Conservation (phyloP, 371 early-diverging fungal species). For the Mucor saturninus region DNA sequence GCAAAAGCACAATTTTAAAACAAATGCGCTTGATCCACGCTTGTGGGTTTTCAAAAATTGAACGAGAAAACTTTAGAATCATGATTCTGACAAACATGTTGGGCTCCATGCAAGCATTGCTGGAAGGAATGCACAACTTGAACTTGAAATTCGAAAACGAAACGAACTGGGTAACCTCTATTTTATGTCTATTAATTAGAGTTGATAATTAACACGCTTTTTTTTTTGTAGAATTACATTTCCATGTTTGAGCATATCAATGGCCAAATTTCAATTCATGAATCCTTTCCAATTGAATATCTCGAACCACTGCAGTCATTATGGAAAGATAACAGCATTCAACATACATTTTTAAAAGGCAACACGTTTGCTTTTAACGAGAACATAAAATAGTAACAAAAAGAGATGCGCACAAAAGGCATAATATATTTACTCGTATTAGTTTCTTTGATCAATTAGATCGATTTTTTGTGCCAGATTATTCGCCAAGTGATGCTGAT, state of each 20-base stretch:
- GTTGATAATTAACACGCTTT: neutral
- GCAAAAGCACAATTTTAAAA: constrained; percentile 94
- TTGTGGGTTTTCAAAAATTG: constrained; percentile 81
- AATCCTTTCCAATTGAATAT: constrained; percentile 67
- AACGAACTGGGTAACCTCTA: constrained; percentile 47
- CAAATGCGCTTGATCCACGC: constrained; percentile 96
- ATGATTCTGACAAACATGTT: constrained; percentile 89
- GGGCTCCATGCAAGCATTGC: constrained; percentile 86
- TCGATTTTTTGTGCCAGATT: constrained; percentile 71
- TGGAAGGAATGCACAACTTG: constrained; percentile 84
- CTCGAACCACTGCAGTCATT: constrained; percentile 73
- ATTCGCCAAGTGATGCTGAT: constrained; percentile 85
- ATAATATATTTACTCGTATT: neutral
- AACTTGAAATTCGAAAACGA: constrained; percentile 65
- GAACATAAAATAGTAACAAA: constrained; percentile 68
- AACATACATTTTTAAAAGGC: constrained; percentile 55
- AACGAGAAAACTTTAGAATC: constrained; percentile 83
- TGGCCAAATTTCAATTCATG: constrained; percentile 44
- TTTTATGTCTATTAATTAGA: neutral
- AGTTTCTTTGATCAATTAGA: constrained; percentile 87
- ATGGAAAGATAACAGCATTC: constrained; percentile 77
- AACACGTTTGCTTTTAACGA: constrained; percentile 88
- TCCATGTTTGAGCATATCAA: constrained; percentile 25
- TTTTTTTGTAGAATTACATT: constrained; percentile 24
- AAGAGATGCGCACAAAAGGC: constrained; percentile 24